Conservation (phyloP, 805 yeast genomes). For the Hanseniaspora nectarophila region DNA sequence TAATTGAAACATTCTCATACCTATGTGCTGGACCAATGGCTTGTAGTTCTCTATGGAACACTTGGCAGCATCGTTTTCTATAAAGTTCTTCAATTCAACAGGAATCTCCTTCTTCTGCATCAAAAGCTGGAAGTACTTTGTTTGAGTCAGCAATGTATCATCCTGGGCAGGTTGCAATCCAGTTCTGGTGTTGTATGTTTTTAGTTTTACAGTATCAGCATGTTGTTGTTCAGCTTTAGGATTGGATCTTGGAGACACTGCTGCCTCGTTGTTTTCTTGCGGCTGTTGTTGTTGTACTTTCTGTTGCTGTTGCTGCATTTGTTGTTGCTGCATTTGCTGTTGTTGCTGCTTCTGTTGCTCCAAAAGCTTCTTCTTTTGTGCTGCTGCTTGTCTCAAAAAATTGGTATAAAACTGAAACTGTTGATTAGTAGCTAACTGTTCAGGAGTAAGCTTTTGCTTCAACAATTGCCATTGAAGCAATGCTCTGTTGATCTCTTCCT, state of each 20-base stretch:
- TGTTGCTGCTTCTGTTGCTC: slow-evolving; percentile 14
- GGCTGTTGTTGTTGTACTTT: slow-evolving; percentile 15
- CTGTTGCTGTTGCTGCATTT: slow-evolving; percentile 12
- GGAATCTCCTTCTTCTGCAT: slow-evolving; percentile 14
- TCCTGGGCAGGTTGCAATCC: slow-evolving; percentile 9
- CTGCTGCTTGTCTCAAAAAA: slow-evolving; percentile 28
- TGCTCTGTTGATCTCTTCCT: slow-evolving; percentile 30
- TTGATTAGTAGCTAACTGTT: slow-evolving; percentile 26
- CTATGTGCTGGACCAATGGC: slow-evolving; percentile 12
- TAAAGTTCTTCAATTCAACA: neutral
- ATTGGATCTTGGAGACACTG: slow-evolving; percentile 8
- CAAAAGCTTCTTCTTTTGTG: slow-evolving; percentile 25
- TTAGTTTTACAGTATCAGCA: neutral
- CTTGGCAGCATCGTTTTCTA: neutral
- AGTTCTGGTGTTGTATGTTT: slow-evolving; percentile 10
- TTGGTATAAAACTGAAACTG: slow-evolving; percentile 29
- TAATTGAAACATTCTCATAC: slow-evolving; percentile 12
- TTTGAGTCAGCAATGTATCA: slow-evolving; percentile 4
- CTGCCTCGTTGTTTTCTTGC: neutral
- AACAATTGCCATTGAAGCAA: slow-evolving; percentile 29
- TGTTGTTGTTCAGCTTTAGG: slow-evolving; percentile 9
- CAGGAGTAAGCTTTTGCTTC: slow-evolving; percentile 28
- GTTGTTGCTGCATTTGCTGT: slow-evolving; percentile 14
- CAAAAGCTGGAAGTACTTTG: slow-evolving; percentile 5
- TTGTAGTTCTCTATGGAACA: slow-evolving; percentile 7